Conservation (phyloP, 495 filamentous ascomycete genomes). For the Lophiotrema nucula region DNA sequence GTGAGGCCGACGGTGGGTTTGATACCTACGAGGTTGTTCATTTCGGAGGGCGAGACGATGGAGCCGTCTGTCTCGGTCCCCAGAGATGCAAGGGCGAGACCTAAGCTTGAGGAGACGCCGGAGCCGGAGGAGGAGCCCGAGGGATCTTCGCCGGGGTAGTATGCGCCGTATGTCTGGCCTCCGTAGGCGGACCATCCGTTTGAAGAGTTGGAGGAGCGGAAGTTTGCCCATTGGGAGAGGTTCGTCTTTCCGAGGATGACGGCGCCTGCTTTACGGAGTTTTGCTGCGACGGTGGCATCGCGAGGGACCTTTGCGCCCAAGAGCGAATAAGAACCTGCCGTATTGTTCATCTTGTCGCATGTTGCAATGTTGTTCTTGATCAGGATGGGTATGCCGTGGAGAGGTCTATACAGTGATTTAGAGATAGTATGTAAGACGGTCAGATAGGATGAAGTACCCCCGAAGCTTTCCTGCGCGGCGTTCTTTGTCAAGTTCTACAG, state of each 20-base stretch:
- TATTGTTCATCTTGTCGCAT: constrained; percentile 68
- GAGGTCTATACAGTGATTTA: constrained; percentile 40
- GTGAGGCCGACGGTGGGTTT: constrained; percentile 73
- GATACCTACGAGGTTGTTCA: constrained; percentile 51
- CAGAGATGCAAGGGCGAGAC: constrained; percentile 50
- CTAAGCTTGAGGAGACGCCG: constrained; percentile 51
- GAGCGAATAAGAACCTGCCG: constrained; percentile 59
- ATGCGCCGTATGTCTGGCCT: constrained; percentile 52
- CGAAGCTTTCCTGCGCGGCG: constrained; percentile 47
- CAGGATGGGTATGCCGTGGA: constrained; percentile 67
- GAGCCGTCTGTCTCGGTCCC: constrained; percentile 50
- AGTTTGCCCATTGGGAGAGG: constrained; percentile 57
- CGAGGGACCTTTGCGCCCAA: constrained; percentile 34
- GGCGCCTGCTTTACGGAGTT: constrained; percentile 45
- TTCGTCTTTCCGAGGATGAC: constrained; percentile 53
- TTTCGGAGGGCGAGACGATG: constrained; percentile 40
- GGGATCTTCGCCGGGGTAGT: constrained; percentile 53
- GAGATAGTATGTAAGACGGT: neutral
- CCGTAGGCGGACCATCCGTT: constrained; percentile 58
- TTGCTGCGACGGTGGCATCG: constrained; percentile 40
- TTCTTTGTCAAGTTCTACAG: constrained; percentile 52
- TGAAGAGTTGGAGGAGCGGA: constrained; percentile 48
- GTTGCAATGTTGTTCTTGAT: constrained; percentile 74
- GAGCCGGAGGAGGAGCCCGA: constrained; percentile 55
- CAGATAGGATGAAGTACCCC: constrained; percentile 38